Conservation (phyloP, 2,329 filamentous ascomycete genomes). For the Ramularia collo-cygni region DNA sequence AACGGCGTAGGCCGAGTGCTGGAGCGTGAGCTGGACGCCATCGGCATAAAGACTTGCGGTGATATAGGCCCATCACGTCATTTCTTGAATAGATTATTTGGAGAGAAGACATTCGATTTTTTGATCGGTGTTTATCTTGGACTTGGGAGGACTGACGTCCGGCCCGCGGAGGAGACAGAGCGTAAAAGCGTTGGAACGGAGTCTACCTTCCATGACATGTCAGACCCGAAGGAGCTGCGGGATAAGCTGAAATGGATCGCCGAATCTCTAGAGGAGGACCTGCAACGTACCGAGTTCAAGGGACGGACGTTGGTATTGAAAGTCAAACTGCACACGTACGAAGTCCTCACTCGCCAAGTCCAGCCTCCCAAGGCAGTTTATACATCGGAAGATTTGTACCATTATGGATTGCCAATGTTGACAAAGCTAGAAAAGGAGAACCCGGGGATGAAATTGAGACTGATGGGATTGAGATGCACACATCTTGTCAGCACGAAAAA, state of each 20-base stretch:
- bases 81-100: conserved; percentile 70
- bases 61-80: conserved; percentile 75
- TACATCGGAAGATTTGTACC: conserved; percentile 75
- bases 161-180: conserved; percentile 82
- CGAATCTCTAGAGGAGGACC: conserved; percentile 78
- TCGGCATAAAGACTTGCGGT: conserved; percentile 81
- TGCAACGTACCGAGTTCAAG: conserved; percentile 72
- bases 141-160: conserved; percentile 74
- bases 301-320: conserved; percentile 89
- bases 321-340: conserved; percentile 88
- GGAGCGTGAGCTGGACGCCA: conserved; percentile 79
- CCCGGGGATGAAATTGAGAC: conserved; percentile 66
- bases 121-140: conserved; percentile 78
- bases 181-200: conserved; percentile 93
- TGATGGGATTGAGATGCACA: conserved; percentile 86
- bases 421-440: conserved; percentile 77
- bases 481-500: conserved; percentile 82
- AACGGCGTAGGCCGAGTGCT: conserved; percentile 93
- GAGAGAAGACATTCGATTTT: conserved; percentile 85
- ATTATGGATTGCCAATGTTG: conserved; percentile 73
- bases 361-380: conserved; percentile 65
- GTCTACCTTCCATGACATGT: conserved; percentile 79
- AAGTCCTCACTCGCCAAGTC: conserved; percentile 78
- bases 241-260: conserved; percentile 75
- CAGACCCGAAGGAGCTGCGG: conserved; percentile 59